Percentiles rank a stretch among this genome's conserved stretches.
Conservation (phyloP, 129 eudicot genomes). For the Helichrysum umbraculigerum region DNA sequence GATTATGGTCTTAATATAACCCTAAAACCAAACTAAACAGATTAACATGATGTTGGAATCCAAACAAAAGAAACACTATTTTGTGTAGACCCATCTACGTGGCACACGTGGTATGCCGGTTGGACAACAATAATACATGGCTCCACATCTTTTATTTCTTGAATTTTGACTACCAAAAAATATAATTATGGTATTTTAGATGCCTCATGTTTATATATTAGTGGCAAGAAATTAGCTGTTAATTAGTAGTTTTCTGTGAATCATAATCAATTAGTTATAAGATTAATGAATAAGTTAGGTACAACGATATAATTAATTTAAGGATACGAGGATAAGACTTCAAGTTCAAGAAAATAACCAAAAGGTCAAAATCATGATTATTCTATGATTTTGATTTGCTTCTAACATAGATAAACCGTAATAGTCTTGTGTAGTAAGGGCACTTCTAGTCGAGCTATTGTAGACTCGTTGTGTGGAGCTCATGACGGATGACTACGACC, state of each 20-base stretch:
- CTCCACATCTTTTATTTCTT: conserved; percentile 11
- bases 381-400: no score
- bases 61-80: conserved; percentile 36
- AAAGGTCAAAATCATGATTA: no score
- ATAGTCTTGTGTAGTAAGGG: no score
- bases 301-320: not conserved
- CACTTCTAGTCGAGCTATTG: no score
- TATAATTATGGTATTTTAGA: not conserved
- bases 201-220: not conserved
- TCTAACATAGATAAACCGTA: no score
- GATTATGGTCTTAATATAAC: not conserved
- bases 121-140: conserved; percentile 29
- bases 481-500: no score
- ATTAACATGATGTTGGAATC: conserved; percentile 18
- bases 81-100: conserved; percentile 29
- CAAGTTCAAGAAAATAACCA: no score
- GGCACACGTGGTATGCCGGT: conserved; percentile 40
- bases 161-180: not conserved
- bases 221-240: not conserved
- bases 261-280: no score
- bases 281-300: not conserved
- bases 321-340: not conserved
- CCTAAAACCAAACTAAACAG: not conserved
- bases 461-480: no score
- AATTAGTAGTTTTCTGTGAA: not conserved